A percentile compares a stretch with the other conserved stretches of the same genome.
phyloP scores from a whole-genome alignment of 2,329 filamentous ascomycete genomes.

The Parafenestella ontariensis region DNA sequence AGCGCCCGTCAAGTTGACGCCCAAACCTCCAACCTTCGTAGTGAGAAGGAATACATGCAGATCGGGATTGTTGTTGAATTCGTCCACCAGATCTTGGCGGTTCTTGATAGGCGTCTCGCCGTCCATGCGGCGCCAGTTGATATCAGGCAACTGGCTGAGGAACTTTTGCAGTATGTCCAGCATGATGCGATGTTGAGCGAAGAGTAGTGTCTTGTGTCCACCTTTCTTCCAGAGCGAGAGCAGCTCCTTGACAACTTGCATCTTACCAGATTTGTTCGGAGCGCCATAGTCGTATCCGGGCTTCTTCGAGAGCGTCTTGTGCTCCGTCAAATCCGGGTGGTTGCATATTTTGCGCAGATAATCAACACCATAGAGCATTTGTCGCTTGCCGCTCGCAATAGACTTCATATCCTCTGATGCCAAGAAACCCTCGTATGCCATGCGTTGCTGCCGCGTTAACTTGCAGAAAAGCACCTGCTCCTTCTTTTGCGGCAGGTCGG shows the following conservation, averaged over 20 bases:
- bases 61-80: slow-evolving; percentile 82
- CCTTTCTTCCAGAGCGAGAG: slow-evolving; percentile 87
- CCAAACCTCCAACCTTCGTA: slow-evolving; percentile 92
- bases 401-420: slow-evolving; percentile 83
- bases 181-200: slow-evolving; percentile 94
- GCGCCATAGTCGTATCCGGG: slow-evolving; percentile 78
- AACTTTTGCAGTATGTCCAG: slow-evolving; percentile 91
- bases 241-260: slow-evolving; percentile 90
- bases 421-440: slow-evolving; percentile 82
- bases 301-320: slow-evolving; percentile 64
- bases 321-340: slow-evolving; percentile 87
- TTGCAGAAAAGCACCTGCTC: slow-evolving; percentile 98
- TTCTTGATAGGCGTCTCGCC: slow-evolving; percentile 87
- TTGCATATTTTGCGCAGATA: slow-evolving; percentile 96
- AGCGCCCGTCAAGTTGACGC: slow-evolving; percentile 92
- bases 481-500: slow-evolving; percentile 92
- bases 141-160: slow-evolving; percentile 69
- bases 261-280: slow-evolving; percentile 84
- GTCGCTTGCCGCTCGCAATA: slow-evolving; percentile 75
- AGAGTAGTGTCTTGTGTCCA: slow-evolving; percentile 93
- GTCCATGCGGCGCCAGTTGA: slow-evolving; percentile 90
- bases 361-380: slow-evolving; percentile 89
- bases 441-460: slow-evolving; percentile 78
- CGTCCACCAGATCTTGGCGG: slow-evolving; percentile 88
- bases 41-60: slow-evolving; percentile 92